Evolutionary conservation across 495 filamentous ascomycete species (phyloP).

Genomic region (Aspergillus homomorphus): DNA sequence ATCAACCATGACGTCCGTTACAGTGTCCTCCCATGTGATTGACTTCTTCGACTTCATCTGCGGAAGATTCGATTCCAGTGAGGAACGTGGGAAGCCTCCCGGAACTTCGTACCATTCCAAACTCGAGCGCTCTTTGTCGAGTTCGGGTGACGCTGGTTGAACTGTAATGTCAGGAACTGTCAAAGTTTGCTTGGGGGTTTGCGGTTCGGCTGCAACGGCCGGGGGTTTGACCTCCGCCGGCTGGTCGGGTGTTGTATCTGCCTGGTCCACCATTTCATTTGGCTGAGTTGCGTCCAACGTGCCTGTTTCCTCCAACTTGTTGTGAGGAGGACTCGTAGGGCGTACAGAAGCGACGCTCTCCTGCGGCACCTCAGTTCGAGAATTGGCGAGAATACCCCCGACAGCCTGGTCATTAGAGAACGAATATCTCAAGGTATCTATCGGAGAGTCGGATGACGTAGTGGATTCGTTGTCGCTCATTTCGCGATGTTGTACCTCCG

Average conservation of each 20-base stretch:
- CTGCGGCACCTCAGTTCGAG: constrained; percentile 6
- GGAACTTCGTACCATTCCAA: constrained; percentile 35
- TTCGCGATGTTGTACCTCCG: constrained; percentile 19
- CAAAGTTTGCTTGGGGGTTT: constrained; percentile 13
- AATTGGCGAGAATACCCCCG: constrained; percentile 51
- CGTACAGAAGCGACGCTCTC: neutral
- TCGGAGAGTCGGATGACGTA: constrained; percentile 33
- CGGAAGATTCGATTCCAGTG: constrained; percentile 20
- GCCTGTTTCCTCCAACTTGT: neutral
- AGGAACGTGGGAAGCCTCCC: constrained; percentile 34
- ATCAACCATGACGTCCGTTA: constrained; percentile 13
- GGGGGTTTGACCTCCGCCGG: neutral
- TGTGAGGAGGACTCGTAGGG: constrained; percentile 1
- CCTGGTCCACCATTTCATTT: neutral
- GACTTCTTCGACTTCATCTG: constrained; percentile 11
- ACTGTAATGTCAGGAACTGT: constrained; percentile 46
- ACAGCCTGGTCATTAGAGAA: constrained; percentile 65
- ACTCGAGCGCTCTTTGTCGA: constrained; percentile 37
- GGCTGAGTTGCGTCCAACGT: constrained; percentile 3
- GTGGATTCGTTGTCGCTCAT: constrained; percentile 41
- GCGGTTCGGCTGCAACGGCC: neutral
- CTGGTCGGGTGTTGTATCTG: neutral
- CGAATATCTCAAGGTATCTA: constrained; percentile 20
- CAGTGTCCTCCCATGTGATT: constrained; percentile 1
- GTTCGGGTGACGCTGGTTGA: constrained; percentile 44